A percentile compares a stretch with the other conserved stretches of the same genome.
Conservation (phyloP, 140 eudicot genomes). For the Oenanthe javanica region DNA sequence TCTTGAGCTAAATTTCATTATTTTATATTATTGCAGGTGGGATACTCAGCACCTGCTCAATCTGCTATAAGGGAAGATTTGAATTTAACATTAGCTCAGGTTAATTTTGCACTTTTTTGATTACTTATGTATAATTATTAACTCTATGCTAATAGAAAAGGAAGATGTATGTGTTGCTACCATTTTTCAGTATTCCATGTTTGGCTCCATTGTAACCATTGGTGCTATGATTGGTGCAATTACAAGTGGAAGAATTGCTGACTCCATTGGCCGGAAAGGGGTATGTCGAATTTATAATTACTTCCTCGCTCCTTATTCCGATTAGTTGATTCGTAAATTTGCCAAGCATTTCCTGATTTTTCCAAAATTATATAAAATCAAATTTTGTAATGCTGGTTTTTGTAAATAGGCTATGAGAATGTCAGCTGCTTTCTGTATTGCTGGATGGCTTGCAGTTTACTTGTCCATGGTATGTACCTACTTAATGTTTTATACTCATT, state of each 20-base stretch:
- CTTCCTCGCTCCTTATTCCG: neutral
- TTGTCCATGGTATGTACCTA: constrained; percentile 48
- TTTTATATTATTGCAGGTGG: constrained; percentile 60
- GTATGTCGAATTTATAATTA: constrained; percentile 25
- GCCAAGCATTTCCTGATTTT: neutral
- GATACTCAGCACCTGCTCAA: constrained; percentile 83
- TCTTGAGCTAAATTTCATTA: constrained; percentile 21
- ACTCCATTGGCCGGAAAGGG: constrained; percentile 82
- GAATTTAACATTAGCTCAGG: constrained; percentile 62
- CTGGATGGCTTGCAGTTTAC: constrained; percentile 83
- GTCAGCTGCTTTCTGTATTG: constrained; percentile 62
- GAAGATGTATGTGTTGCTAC: neutral
- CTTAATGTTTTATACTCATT: neutral
- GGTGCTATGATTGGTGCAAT: constrained; percentile 97
- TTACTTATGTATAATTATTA: neutral
- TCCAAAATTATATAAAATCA: neutral
- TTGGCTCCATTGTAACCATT: constrained; percentile 80
- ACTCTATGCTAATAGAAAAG: neutral
- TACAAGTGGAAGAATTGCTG: constrained; percentile 73
- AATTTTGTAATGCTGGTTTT: neutral
- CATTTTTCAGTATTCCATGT: constrained; percentile 54
- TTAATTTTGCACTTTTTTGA: neutral
- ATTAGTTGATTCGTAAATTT: neutral
- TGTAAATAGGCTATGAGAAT: constrained; percentile 72
- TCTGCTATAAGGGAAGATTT: constrained; percentile 59